Evolutionary conservation across 352 stramenopile genomes (phyloP).

Genomic region (Lagenidium giganteum): DNA sequence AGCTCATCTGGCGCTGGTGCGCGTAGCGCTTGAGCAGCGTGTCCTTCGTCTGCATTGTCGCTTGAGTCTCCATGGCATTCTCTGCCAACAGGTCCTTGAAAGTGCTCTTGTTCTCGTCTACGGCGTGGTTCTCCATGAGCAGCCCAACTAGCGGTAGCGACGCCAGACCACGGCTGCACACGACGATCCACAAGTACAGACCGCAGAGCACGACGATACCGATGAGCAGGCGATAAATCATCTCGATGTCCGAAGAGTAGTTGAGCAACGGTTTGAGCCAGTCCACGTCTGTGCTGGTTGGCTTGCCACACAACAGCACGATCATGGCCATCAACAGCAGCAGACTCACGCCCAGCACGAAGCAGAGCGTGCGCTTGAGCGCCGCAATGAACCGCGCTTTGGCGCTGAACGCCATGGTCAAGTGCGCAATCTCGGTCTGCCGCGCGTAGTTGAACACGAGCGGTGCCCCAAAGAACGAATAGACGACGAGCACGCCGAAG

Average conservation of each 20-base stretch:
- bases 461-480: slow-evolving; percentile 67
- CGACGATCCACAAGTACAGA: slow-evolving; percentile 75
- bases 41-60: slow-evolving; percentile 57
- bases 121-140: slow-evolving; percentile 72
- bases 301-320: slow-evolving; percentile 72
- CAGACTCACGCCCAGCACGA: slow-evolving; percentile 60
- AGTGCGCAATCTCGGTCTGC: slow-evolving; percentile 78
- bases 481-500: slow-evolving; percentile 50
- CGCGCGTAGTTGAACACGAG: slow-evolving; percentile 81
- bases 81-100: slow-evolving; percentile 73
- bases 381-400: slow-evolving; percentile 50
- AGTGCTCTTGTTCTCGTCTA: slow-evolving; percentile 56
- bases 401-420: slow-evolving; percentile 62
- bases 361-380: slow-evolving; percentile 70
- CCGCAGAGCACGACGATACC: slow-evolving; percentile 68
- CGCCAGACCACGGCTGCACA: slow-evolving; percentile 62
- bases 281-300: slow-evolving; percentile 65
- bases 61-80: slow-evolving; percentile 69
- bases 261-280: slow-evolving; percentile 81
- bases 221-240: slow-evolving; percentile 64
- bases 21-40: slow-evolving; percentile 69
- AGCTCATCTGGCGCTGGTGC: slow-evolving; percentile 56
- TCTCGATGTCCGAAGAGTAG: slow-evolving; percentile 68
- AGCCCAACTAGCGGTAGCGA: slow-evolving; percentile 71
- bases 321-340: slow-evolving; percentile 65